phyloP scores from a whole-genome alignment of 805 yeast genomes.

The Saccharomycopsis selenospora region DNA sequence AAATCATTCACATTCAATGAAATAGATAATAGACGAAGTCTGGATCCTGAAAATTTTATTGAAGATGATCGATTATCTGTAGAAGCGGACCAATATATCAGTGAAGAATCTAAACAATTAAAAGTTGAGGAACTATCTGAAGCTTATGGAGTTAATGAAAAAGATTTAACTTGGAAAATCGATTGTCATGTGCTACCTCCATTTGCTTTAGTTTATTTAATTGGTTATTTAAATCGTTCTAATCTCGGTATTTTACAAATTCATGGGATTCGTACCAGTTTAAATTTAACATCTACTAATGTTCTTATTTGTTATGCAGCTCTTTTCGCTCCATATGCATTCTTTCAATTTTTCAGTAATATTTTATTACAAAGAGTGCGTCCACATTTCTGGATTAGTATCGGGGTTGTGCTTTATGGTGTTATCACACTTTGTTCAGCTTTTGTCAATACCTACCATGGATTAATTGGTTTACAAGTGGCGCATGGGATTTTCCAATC shows the following conservation, averaged over 20 bases:
- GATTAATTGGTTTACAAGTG: conserved; percentile 53
- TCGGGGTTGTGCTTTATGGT: conserved; percentile 57
- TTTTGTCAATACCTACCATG: conserved; percentile 49
- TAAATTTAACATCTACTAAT: conserved; percentile 48
- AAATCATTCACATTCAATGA: neutral
- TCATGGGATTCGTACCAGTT: conserved; percentile 54
- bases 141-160: conserved; percentile 43
- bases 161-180: conserved; percentile 49
- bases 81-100: conserved; percentile 8
- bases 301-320: conserved; percentile 59
- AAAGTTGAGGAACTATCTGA: conserved; percentile 23
- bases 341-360: conserved; percentile 59
- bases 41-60: neutral
- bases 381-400: conserved; percentile 60
- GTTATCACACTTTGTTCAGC: conserved; percentile 60
- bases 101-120: conserved; percentile 13
- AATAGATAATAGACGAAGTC: neutral
- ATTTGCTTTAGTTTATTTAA: conserved; percentile 62
- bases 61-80: neutral
- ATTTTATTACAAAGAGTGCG: conserved; percentile 47
- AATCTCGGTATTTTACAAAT: conserved; percentile 75
- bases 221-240: conserved; percentile 74
- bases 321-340: conserved; percentile 63
- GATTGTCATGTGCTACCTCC: conserved; percentile 58
- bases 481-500: conserved; percentile 63